A percentile compares a stretch with the other conserved stretches of the same genome.
phyloP scores from a whole-genome alignment of 805 yeast genomes.

The Suhomyces faveliae region DNA sequence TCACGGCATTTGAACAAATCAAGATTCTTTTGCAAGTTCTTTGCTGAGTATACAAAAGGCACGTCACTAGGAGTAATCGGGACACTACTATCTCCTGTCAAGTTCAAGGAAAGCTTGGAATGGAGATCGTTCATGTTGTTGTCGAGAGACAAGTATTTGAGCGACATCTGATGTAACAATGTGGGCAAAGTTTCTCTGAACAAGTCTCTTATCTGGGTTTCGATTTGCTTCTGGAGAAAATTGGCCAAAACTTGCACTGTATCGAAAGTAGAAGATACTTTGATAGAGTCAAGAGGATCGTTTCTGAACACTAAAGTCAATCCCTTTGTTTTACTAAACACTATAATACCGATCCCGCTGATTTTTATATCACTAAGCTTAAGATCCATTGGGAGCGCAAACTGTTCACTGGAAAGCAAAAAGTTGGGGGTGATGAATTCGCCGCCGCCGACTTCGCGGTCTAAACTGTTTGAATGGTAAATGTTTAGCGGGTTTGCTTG shows the following conservation, averaged over 20 bases:
- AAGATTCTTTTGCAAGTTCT: constrained; percentile 38
- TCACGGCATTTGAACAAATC: constrained; percentile 68
- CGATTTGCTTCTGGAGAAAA: constrained; percentile 79
- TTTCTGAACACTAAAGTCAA: constrained; percentile 83
- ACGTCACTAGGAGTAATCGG: constrained; percentile 4
- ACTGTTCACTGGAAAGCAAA: constrained; percentile 60
- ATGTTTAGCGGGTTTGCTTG: constrained; percentile 83
- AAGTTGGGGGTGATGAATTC: constrained; percentile 66
- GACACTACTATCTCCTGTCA: not conserved
- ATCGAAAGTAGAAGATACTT: constrained; percentile 84
- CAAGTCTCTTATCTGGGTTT: constrained; percentile 71
- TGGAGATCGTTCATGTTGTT: constrained; percentile 20
- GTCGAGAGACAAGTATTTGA: constrained; percentile 43
- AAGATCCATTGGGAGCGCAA: constrained; percentile 76
- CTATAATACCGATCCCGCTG: constrained; percentile 81
- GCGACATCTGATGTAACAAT: constrained; percentile 70
- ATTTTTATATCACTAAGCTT: constrained; percentile 69
- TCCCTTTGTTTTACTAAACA: constrained; percentile 78
- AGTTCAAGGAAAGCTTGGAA: constrained; percentile 7
- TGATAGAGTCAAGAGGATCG: constrained; percentile 82
- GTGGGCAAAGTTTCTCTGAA: constrained; percentile 85
- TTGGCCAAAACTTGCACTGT: constrained; percentile 80
- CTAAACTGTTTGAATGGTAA: constrained; percentile 46
- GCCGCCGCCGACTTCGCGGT: constrained; percentile 31
- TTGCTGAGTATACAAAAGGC: constrained; percentile 51